Evolutionary conservation across 164 flowering plant genomes (phyloP).

Genomic region (Protea cynaroides): DNA sequence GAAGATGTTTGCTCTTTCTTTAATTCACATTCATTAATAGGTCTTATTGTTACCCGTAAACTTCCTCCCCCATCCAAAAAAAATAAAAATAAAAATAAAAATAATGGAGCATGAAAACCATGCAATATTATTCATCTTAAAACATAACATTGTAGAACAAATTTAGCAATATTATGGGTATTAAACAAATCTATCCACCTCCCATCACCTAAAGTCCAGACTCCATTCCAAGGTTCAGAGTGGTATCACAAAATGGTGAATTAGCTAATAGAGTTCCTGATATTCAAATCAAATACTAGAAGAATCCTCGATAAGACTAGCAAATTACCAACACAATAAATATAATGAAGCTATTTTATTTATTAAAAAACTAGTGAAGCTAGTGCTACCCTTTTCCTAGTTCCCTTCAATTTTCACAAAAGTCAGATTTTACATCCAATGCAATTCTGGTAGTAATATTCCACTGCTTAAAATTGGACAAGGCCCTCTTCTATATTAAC

Average conservation of each 20-base stretch:
- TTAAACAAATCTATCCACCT: not conserved
- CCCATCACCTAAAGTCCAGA: not conserved
- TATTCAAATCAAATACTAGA: not conserved
- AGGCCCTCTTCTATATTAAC: not conserved
- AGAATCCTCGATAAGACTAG: not conserved
- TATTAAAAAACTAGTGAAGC: no score
- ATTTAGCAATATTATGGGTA: not conserved
- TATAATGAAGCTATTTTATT: no score
- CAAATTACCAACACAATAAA: not conserved
- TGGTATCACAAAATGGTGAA: not conserved
- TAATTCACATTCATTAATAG: no score
- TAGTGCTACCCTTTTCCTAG: not conserved
- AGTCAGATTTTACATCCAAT: not conserved
- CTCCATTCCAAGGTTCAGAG: not conserved
- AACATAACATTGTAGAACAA: no score
- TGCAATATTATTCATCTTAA: no score
- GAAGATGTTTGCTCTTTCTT: no score
- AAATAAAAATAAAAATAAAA: no score
- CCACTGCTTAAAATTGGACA: not conserved
- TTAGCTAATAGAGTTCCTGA: not conserved
- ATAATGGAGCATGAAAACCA: not conserved
- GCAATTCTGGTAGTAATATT: not conserved
- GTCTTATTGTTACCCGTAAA: not conserved
- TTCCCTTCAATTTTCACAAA: not conserved
- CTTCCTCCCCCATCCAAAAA: no score